Evolutionary conservation across 306 rosid genomes (phyloP), one percentile per base, ranked within the genome.

Genomic region (Acacia confusa): DNA sequence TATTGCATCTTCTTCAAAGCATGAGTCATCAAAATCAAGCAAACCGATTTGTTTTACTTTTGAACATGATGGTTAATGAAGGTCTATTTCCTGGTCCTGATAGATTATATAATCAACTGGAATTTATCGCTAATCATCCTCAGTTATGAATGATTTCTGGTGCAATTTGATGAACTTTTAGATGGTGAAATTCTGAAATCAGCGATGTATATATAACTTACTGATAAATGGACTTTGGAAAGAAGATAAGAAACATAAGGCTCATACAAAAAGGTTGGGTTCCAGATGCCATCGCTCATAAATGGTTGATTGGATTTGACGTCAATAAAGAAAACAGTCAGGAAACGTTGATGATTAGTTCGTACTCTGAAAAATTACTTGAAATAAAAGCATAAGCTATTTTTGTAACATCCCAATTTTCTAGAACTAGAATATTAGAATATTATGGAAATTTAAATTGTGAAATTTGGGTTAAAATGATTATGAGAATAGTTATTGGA

Each of bases 221-320:
- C 86, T 90, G 81, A 87, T 93, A 74, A 78, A 86, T 74, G 96
- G 97, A 68, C 84, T 93, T 52, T 89, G 91, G 97, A 93, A 87
- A 87, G 99, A 95, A 87, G 95, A 92, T 76, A 81, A 82, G 74
- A 87, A 81, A 82, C 43, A 8, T 0, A 88, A 89, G 79, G 97
- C 99, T 0, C 45, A 43, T 95, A 88, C 97, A 95, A 80, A 87
- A 85, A 79, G 95, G 97, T 77, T 95, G 97, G 97, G 88, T 95
- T 76, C 99, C 95, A 1, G 94, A 93, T 86, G 83, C 87, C 40
- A 58, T 52, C 69, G 92, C 97, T 88, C 99, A 92, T 83, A 90
- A 87, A 72, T 82, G 92, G 86, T 85, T 95, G 88, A 82, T 89
- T 38, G 95, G 99, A 40, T 91, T 90, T 77, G 81, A 72, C 65